These are phyloP conservation scores for Lactarius tabidus DNA, from an alignment of 768 basidiomycete species.

Conservation along the genomic window DNA sequence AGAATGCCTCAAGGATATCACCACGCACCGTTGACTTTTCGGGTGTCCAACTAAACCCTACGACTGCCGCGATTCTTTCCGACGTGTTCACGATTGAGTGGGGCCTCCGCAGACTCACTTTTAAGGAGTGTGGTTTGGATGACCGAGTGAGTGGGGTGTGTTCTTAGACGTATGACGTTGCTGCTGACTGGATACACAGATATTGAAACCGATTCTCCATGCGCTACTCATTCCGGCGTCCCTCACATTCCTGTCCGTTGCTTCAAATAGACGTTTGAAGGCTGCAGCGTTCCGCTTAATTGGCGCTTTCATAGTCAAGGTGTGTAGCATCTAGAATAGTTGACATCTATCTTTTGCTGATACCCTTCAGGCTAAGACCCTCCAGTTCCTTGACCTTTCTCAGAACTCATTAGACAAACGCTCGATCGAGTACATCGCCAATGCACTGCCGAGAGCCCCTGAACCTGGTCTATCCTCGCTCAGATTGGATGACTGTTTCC, in stretches of 20 bases:
- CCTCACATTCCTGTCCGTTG: conserved; percentile 78
- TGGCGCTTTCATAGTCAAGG: conserved; percentile 76
- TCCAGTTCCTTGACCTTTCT: conserved; percentile 89
- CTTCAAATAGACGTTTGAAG: conserved; percentile 82
- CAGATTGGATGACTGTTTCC: conserved; percentile 81
- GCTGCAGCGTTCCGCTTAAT: conserved; percentile 70
- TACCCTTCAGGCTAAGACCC: conserved; percentile 54
- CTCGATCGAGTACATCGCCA: conserved; percentile 75
- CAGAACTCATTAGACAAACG: conserved; percentile 83
- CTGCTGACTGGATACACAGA: conserved; percentile 38
- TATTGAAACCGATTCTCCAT: conserved; percentile 86
- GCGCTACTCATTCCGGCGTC: conserved; percentile 80
- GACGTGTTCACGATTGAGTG: conserved; percentile 93
- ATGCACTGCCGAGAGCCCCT: conserved; percentile 54
- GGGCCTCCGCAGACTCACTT: conserved; percentile 80
- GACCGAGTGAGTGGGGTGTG: conserved; percentile 53
- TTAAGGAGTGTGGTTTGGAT: conserved; percentile 85
- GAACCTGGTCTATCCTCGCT: conserved; percentile 65
- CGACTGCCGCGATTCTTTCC: conserved; percentile 74
- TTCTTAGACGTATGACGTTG: neutral
- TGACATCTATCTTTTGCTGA: neutral
- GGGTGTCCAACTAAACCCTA: conserved; percentile 65
- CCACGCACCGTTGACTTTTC: conserved; percentile 80
- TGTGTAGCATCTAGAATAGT: conserved; percentile 28
- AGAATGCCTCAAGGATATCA: conserved; percentile 50